Evolutionary conservation across 1,284 basidiomycete genomes (phyloP), one percentile per base, ranked within the genome.

Genomic region (Fomitiporia mediterranea): DNA sequence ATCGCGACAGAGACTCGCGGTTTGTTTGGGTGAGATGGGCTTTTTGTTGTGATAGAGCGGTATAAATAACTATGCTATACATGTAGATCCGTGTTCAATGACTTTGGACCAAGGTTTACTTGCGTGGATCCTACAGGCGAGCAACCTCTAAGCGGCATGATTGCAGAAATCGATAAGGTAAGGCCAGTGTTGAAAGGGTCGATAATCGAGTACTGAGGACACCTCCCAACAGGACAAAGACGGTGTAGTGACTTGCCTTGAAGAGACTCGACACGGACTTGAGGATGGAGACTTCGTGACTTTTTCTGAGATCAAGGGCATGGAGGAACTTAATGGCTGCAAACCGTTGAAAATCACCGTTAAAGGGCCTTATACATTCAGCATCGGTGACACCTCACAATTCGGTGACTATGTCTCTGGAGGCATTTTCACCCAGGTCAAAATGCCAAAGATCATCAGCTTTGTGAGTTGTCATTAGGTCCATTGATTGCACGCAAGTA

Each of bases 211-310:
- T n/a, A n/a, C n/a, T n/a, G 8, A 46, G 25, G 25, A 30, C 19
- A 9, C 4, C 8, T 42, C 17, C 19, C 34, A 47, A 47, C 58
- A 94, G 91, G 87, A 89, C 62, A 75, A 79, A 34, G 94, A 98
- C 53, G 95, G 89, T 19, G 73, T 99, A 15, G 97, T 99, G 4
- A 98, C 97, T 8, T 98, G 95, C 68, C 75, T 98, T 58, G 97
- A 99, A 66, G 97, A 99, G 75, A 92, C 96, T 4, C 83, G 97
- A 58, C 97, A 99, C 69, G 97, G 97, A 28, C 82, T 99, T 15
- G 93, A 98, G 72, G 97, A 99, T 70, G 97, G 97, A 23, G 94
- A 99, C 71, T 98, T 89, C 66, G 96, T 99, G 21, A 95, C 95
- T 3, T 99, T 99, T 75, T 81, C 84, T n/a, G 97, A 99, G 75